These are phyloP conservation scores for Pestalotiopsis sp. DNA, from an alignment of 2,329 filamentous ascomycete species.

Conservation along the genomic window DNA sequence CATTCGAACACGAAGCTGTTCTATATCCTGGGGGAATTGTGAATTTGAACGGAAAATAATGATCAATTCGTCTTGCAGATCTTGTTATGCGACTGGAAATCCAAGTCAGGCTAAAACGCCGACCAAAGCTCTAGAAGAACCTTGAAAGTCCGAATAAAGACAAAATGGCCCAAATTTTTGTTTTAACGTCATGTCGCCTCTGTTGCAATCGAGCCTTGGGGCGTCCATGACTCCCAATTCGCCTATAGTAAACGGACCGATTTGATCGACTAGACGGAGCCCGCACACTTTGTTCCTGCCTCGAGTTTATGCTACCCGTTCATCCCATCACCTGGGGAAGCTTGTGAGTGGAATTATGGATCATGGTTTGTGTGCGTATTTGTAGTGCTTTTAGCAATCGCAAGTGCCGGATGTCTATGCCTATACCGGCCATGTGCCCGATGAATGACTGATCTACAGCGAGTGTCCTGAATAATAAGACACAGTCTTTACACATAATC, in stretches of 20 bases:
- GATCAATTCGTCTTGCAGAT: not conserved
- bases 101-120: not conserved
- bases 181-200: not conserved
- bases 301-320: not conserved
- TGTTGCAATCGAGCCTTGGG: not conserved
- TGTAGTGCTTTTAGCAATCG: not conserved
- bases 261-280: not conserved
- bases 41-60: not conserved
- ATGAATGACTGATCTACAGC: not conserved
- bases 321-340: not conserved
- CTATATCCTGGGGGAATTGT: not conserved
- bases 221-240: not conserved
- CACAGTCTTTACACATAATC: not conserved
- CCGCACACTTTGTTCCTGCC: not conserved
- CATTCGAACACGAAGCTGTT: not conserved
- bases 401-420: not conserved
- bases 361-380: not conserved
- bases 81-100: not conserved
- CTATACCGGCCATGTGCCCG: not conserved
- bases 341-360: not conserved
- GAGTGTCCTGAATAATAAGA: not conserved
- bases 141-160: not conserved
- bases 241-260: not conserved
- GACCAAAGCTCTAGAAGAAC: not conserved
- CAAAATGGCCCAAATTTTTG: not conserved